Evolutionary conservation across 306 rosid genomes (phyloP), one percentile per base, ranked within the genome.

Genomic region (Quercus aquifolioides): DNA sequence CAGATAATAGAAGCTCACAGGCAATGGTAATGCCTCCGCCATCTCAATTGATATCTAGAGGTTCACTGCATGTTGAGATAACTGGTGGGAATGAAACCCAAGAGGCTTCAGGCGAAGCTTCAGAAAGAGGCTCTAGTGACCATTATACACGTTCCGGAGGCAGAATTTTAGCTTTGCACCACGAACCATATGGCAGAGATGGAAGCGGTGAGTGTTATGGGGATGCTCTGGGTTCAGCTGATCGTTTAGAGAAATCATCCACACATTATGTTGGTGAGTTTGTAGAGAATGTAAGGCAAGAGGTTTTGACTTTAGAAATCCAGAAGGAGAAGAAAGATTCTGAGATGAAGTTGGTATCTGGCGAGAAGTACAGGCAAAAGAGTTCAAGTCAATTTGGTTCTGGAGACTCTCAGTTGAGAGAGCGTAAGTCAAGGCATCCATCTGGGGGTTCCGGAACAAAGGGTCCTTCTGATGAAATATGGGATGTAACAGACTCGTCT

Each of bases 391-490:
- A 74, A 68, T 79, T 71, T 63, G 88, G 77, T 70, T 79, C 76
- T 71, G 80, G 85, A 84, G 90, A 73, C 64, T 64, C 82, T 26
- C 88, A 70, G 85, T 73, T 69, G 73, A 88, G 84, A 84, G 82
- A 74, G 78, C 86, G 20, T 10, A 89, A 58, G 51, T 82, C 87
- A 12, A 82, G 78, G 80, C 74, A 2, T 78, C 89, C 94, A 31
- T 84, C 92, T 71, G 89, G 88, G 80, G 74, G 84, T 85, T 87
- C 89, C 69, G 88, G 93, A 82, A 54, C 89, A 73, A 89, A 93
- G 85, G 98, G 94, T 20, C 97, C 94, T 65, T 82, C 94, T 73
- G 91, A 81, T 81, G 98, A 90, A 78, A 90, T 90, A 86, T 93
- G 96, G 97, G 87, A 85, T 86, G 96, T 89, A 43, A 72, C 69